Evolutionary conservation across 2,329 filamentous ascomycete genomes (phyloP), one percentile per base, ranked within the genome.

Genomic region (Ceratocystis papillata): DNA sequence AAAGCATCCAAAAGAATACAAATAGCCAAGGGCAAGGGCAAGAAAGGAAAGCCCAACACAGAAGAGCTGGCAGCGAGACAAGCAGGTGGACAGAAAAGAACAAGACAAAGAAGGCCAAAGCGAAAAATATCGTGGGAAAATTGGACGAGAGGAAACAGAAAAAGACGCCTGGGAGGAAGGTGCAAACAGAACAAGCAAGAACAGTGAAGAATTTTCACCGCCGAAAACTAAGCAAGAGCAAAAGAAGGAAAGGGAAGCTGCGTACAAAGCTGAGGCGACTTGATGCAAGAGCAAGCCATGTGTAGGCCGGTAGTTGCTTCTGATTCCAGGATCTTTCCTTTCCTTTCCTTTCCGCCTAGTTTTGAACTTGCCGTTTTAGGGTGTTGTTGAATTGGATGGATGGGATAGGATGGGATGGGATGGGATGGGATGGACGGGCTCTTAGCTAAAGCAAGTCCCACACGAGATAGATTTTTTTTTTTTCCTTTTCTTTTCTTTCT

Each of bases 251-350:
- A 60, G 48, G 53, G 46, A 63, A 60, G 66, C 22, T 44, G 53
- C 28, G 25, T 57, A 33, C 53, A 28, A 57, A 57, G 53, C 53
- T 57, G 53, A 57, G 53, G 28, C 5, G 53, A 57, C 4, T 37
- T n/a, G 53, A 33, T 33, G 53, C 25, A 57, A 57, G 53, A 57
- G 28, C 50, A 57, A 41, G 62, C 64, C 61, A 30, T 46, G 44
- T 57, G 53, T 57, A 53, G 48, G 25, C 44, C 45, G 60, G 60
- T 45, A 62, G 33, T 62, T 62, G 60, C 60, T 45, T 62, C 60
- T 62, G 37, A 45, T 62, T 22, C 60, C 37, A 28, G 60, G 78
- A 77, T 69, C 89, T 81, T 74, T 87, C 88, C 65, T 78, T 79
- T 67, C 88, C 65, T 78, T 79, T 67, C 7, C 33, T 37, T 37